Evolutionary conservation across 2,329 filamentous ascomycete species (phyloP), one percentile per base, ranked within the genome.

Genomic region (Neobulgaria alba): DNA sequence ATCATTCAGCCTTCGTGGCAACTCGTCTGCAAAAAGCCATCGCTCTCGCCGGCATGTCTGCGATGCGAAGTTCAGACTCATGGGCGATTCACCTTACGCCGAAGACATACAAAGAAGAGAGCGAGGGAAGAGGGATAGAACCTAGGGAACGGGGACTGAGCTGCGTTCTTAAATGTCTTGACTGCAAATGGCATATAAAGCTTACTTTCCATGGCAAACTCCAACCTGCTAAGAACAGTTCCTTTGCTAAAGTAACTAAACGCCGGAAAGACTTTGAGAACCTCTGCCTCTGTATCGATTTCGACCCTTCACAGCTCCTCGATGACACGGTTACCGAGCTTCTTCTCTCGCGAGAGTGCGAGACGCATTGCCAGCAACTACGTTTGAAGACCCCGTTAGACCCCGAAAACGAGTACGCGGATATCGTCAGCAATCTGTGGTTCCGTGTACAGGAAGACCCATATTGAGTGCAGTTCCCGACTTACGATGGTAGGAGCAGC

Each of bases 251-350:
- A 5, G 36, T 36, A 41, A 39, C 33, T 9, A 23, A 10, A 3
- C 32, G 45, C 19, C 21, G 23, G 16, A 4, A 50, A 50, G 12
- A 48, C 17, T 39, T 50, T 17, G 19, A 33, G 37, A 48, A 48
- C 45, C 45, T 50, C 47, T 47, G 36, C 41, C 39, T 45, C 16
- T 48, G 39, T 32, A 50, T 50, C 39, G 45, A 50, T 38, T 46
- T 50, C 33, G 36, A 43, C 41, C 20, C 21, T 18, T 29, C 23
- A 30, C 23, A 39, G 32, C 42, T 47, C 40, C 19, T 50, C 18
- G 37, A 43, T 38, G 38, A 50, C 30, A 50, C 39, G 29, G 47
- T 50, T 39, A 45, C 45, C 18, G 42, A 50, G 36, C 37, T 50
- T 29, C 5, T 48, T 23, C 4, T 50, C 16, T n/a, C n/a, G n/a